These are phyloP conservation scores for Leishmania aethiopica DNA, from an alignment of 208 protist genomes.

Conservation along the genomic window DNA sequence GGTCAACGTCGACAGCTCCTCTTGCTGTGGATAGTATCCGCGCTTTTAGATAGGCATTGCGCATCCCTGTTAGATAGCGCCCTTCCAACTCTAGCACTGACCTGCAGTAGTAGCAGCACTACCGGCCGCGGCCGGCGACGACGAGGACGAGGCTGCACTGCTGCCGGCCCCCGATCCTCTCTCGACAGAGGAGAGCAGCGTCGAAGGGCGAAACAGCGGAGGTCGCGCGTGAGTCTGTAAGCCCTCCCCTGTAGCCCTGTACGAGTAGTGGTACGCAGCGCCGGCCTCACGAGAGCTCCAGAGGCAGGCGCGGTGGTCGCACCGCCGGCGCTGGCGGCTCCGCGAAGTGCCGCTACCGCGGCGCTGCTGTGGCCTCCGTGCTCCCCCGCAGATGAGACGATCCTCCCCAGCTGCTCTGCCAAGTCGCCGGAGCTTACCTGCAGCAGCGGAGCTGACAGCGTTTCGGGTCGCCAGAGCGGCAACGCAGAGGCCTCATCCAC, in stretches of 20 bases:
- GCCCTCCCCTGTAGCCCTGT: neutral
- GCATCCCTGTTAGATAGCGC: no score
- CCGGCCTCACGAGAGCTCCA: neutral
- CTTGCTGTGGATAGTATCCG: neutral
- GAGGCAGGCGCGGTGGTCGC: conserved; percentile 3
- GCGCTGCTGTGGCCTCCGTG: neutral
- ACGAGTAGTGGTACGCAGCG: neutral
- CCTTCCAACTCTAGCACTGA: neutral
- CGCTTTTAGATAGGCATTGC: no score
- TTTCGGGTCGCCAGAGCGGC: conserved; percentile 17
- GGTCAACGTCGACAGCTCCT: neutral
- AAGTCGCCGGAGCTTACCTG: conserved; percentile 5
- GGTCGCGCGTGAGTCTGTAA: conserved; percentile 3
- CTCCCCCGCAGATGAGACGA: neutral
- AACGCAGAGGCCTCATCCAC: conserved; percentile 5
- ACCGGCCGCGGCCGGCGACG: neutral
- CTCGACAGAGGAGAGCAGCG: conserved; percentile 40
- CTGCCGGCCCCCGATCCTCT: conserved; percentile 16
- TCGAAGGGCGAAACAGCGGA: conserved; percentile 37
- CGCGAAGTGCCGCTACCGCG: neutral
- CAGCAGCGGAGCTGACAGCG: conserved; percentile 19
- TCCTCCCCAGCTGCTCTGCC: conserved; percentile 11
- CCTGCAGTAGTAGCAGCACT: neutral
- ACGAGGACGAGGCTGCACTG: conserved; percentile 10
- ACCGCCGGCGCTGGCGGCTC: conserved; percentile 4